A percentile compares a stretch with the other conserved stretches of the same genome.
phyloP scores from a whole-genome alignment of 2,329 filamentous ascomycete species.

The Arthrobotrys sinensis region DNA sequence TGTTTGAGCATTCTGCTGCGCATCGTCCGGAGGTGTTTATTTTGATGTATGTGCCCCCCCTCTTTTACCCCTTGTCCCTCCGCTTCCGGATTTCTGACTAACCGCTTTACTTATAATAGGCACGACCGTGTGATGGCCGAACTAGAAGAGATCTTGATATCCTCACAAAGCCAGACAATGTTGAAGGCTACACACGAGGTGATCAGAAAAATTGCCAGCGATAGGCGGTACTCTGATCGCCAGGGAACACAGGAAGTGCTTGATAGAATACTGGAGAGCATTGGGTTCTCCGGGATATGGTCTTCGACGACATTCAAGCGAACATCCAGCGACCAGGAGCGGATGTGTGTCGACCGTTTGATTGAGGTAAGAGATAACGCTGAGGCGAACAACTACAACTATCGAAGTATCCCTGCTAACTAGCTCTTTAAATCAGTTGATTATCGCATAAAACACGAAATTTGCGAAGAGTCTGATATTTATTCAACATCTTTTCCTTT shows the following conservation, averaged over 20 bases:
- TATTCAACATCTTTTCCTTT: neutral
- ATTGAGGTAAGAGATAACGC: constrained; percentile 49
- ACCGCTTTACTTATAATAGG: constrained; percentile 12
- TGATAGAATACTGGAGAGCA: constrained; percentile 73
- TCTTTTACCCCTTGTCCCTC: neutral
- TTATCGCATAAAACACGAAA: constrained; percentile 45
- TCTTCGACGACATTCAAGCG: constrained; percentile 72
- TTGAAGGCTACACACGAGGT: constrained; percentile 76
- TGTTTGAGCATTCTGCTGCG: constrained; percentile 74
- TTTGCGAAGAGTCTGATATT: neutral
- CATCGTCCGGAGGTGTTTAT: constrained; percentile 74
- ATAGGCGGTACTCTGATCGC: constrained; percentile 71
- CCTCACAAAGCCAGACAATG: constrained; percentile 75
- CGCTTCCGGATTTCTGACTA: too few species aligned
- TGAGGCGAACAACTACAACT: too few species aligned
- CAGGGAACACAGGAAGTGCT: constrained; percentile 71
- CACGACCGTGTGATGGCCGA: constrained; percentile 73
- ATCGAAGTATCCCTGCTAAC: neutral
- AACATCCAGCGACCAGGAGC: constrained; percentile 62
- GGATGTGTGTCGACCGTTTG: constrained; percentile 60
- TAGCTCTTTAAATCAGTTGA: constrained; percentile 30
- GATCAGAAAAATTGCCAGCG: constrained; percentile 74
- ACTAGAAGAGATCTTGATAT: constrained; percentile 75
- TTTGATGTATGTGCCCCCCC: constrained; percentile 71
- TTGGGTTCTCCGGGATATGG: constrained; percentile 78